Evolutionary conservation across 257 asterid genomes (phyloP), one percentile per base, ranked within the genome.

Genomic region (Solanum chaucha): DNA sequence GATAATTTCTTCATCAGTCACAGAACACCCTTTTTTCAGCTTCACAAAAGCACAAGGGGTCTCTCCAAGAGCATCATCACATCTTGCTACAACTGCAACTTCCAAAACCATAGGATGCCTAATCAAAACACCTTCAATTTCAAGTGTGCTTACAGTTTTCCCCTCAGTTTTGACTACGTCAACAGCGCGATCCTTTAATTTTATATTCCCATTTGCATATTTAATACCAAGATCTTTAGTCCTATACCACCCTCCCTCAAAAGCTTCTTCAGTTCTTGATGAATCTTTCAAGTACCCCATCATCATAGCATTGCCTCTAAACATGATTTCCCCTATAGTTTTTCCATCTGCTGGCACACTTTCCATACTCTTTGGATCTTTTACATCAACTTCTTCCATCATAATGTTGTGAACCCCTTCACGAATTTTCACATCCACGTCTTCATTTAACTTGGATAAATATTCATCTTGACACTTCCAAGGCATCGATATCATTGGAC

Each of bases 31-130:
- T 15, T 92, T 90, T 88, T 92, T 94, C 51, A 94, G 82, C 58
- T 92, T 94, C 92, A 93, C 95, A 84, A 95, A 93, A 2, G 98
- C 98, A 83, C 95, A 95, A 68, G 95, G 94, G 14, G 93, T 92
- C 88, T 95, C 95, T 1, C 98, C 98, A 87, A 93, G 89, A 59
- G 89, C 87, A 26, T 91, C 92, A 86, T 95, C 95, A 2, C 94
- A 93, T 71, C 87, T 88, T 20, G 95, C 98, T 35, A 95, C 96
- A 19, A 95, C 97, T 2, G 98, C 97, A 61, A 92, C 97, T 59
- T 93, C 98, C 15, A 87, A 40, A 41, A 95, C 93, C 55, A 86
- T 89, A 2, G 96, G 96, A 82, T 95, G 98, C 82, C 88, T 89
- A 22, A 61, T 80, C 81, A 87, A 82, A 87, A 91, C 67, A 78